Conservation (phyloP, 371 early-diverging fungal genomes). For the Mortierella sp. region DNA sequence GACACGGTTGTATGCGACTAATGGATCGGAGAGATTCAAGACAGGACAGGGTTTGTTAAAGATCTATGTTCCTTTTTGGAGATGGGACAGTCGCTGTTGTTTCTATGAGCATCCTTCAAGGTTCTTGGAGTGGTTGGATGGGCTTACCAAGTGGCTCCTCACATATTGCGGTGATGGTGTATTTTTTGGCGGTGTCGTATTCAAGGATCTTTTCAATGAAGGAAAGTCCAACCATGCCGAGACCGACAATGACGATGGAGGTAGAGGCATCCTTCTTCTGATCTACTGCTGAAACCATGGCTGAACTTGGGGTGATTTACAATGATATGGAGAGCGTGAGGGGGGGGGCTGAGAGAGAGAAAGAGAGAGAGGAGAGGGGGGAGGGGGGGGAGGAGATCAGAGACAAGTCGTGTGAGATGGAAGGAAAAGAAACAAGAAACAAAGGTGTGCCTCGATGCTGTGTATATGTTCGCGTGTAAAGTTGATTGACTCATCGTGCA, state of each 20-base stretch:
- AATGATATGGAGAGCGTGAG: background rate
- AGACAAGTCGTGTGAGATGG: too few relatives aligned
- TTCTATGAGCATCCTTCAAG: background rate
- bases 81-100: too few relatives aligned
- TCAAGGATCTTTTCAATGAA: slow-evolving; percentile 70
- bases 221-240: slow-evolving; percentile 76
- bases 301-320: slow-evolving; percentile 2
- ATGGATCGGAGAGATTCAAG: background rate
- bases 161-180: slow-evolving; percentile 62
- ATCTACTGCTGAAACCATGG: slow-evolving; percentile 12
- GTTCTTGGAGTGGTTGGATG: background rate
- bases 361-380: slow-evolving; percentile 6
- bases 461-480: too few relatives aligned
- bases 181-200: slow-evolving; percentile 58
- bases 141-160: slow-evolving; percentile 63
- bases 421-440: too few relatives aligned
- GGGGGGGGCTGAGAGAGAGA: background rate
- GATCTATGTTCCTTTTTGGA: too few relatives aligned
- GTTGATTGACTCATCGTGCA: too few relatives aligned
- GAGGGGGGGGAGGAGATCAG: too few relatives aligned
- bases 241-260: slow-evolving; percentile 65
- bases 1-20: slow-evolving; percentile 69
- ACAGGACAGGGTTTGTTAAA: too few relatives aligned
- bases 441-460: too few relatives aligned
- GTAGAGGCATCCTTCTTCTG: slow-evolving; percentile 1